These are phyloP conservation scores for Amanita inopinata DNA, from an alignment of 768 basidiomycete genomes.

Conservation along the genomic window DNA sequence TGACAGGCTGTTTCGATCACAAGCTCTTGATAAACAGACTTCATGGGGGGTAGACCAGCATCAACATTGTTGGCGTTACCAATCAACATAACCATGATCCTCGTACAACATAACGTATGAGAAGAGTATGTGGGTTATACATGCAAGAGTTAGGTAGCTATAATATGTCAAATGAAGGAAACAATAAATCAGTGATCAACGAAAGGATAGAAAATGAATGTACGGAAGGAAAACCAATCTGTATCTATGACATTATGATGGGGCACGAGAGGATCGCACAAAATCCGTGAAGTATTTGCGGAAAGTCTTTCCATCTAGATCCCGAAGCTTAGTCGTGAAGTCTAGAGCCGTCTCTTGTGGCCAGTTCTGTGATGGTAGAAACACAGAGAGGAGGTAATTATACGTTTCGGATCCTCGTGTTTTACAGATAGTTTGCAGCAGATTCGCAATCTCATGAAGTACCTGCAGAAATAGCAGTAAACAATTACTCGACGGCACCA, in stretches of 20 bases:
- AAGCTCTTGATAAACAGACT: conserved; percentile 3
- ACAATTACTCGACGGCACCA: not conserved
- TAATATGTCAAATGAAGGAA: not conserved
- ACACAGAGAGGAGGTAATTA: conserved; percentile 66
- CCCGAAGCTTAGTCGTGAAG: conserved; percentile 67
- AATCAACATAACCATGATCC: no score
- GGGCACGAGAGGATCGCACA: conserved; percentile 59
- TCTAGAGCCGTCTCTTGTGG: conserved; percentile 69
- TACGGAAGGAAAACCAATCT: not conserved
- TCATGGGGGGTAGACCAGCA: no score
- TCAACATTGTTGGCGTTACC: no score
- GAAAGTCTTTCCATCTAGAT: conserved; percentile 66
- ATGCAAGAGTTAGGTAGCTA: not conserved
- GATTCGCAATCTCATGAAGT: conserved; percentile 78
- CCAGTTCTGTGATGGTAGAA: conserved; percentile 86
- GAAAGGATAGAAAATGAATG: not conserved
- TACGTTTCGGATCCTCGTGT: conserved; percentile 76
- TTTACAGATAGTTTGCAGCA: conserved; percentile 71
- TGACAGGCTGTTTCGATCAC: conserved; percentile 4
- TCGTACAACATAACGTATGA: no score
- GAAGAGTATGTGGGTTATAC: no score
- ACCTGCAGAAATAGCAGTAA: conserved; percentile 39
- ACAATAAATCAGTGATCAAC: conserved; percentile 5
- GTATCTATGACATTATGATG: conserved; percentile 34
- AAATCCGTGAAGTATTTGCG: conserved; percentile 84